Evolutionary conservation across 2,329 filamentous ascomycete species (phyloP).

Genomic region (Aotearoamyces nothofagi): DNA sequence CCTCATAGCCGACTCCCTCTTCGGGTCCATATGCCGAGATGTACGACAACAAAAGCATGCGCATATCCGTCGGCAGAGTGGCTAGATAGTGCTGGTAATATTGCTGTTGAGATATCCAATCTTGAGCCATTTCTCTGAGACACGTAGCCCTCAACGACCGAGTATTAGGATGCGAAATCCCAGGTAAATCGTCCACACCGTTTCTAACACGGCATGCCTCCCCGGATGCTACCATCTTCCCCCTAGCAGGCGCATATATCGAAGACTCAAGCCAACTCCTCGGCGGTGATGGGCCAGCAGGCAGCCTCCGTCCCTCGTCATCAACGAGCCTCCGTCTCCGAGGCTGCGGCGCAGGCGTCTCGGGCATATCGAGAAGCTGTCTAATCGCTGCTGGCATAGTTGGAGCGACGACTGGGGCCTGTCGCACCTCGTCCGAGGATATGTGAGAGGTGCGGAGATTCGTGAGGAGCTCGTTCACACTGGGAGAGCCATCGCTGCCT

Average conservation of each 20-base stretch:
- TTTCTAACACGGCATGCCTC: conserved; percentile 16
- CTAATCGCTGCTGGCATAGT: conserved; percentile 44
- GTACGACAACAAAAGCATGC: conserved; percentile 34
- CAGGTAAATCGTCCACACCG: conserved; percentile 21
- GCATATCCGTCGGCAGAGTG: conserved; percentile 35
- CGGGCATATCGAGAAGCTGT: conserved; percentile 42
- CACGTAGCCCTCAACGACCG: conserved; percentile 29
- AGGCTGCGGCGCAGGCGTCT: conserved; percentile 35
- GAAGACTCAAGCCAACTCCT: conserved; percentile 35
- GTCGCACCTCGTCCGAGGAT: conserved; percentile 18
- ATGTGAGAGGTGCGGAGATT: conserved; percentile 34
- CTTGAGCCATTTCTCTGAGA: conserved; percentile 31
- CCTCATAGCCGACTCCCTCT: conserved; percentile 32
- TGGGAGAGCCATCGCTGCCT: conserved; percentile 20
- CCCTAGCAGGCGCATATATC: conserved; percentile 11
- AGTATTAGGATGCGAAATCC: conserved; percentile 23
- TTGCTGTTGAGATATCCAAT: conserved; percentile 38
- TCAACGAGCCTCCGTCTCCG: conserved; percentile 28
- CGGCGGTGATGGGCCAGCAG: conserved; percentile 43
- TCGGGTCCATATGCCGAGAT: conserved; percentile 27
- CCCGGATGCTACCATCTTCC: conserved; percentile 4
- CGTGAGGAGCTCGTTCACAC: conserved; percentile 45
- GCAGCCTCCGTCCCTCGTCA: conserved; percentile 31
- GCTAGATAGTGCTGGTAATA: conserved; percentile 43
- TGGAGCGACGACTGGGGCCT: conserved; percentile 20